Evolutionary conservation across 176 grass and related monocot species (phyloP), one percentile per base, ranked within the genome.

Genomic region (Aegilops umbellulata): DNA sequence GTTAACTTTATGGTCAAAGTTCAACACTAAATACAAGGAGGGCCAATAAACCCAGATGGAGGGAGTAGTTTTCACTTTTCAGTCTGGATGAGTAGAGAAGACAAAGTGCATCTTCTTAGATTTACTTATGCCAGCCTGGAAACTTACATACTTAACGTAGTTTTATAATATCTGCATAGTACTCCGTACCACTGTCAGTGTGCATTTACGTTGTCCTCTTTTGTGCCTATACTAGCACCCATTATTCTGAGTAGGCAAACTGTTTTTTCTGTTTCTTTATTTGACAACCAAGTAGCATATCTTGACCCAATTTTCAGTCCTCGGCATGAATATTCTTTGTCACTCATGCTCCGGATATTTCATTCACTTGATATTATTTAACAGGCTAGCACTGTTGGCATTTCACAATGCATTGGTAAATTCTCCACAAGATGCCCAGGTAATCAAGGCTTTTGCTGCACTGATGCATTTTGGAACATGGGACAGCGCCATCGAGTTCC

Each of bases 331-430:
- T 13, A 10, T 82, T 73, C 60, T 57, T 49, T 79, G 29, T 39
- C 29, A 77, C 35, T 17, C 51, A 79, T 65, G 29, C 29, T 30
- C 53, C 79, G 70, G 41, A 63, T 61, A 81, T 81, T 58, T 88
- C 55, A 11, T 61, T 64, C 20, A 66, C 77, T 64, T 88, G 41
- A 14, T 72, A 80, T 80, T 46, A 74, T 71, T 84, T 49, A 55
- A 87, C 89, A 98, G 95, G 95, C 13, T 89, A 35, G 89, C 79
- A 2, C 63, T 98, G 80, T 82, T 98, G 86, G 88, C 86, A 68
- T 95, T 98, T 84, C 95, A 98, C 71, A 87, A 70, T 65, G 69
- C 95, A 88, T 72, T 98, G 65, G 80, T 98, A 84, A 71, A 87
- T 82, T 85, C 74, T 82, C 95, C 95, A 66, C 91, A 95, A 92